A percentile compares a stretch with the other conserved stretches of the same genome.
These are phyloP conservation scores for Martiniozyma asiatica DNA, from an alignment of 1,139 yeast species.

Conservation along the genomic window DNA sequence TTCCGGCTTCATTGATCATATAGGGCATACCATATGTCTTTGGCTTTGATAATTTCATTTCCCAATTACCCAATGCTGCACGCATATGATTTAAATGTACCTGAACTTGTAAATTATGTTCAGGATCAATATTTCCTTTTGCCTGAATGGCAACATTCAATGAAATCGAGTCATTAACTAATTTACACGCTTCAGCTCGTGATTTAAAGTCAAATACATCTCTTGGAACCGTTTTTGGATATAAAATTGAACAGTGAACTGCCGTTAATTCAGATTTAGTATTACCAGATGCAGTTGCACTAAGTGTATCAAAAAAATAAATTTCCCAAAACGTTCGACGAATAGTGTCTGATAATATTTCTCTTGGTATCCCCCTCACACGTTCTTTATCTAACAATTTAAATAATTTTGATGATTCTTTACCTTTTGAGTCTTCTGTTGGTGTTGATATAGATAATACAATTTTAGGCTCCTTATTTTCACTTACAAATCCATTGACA, in stretches of 20 bases:
- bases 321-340: constrained; percentile 38
- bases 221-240: constrained; percentile 26
- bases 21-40: constrained; percentile 30
- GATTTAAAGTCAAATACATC: constrained; percentile 33
- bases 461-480: constrained; percentile 8
- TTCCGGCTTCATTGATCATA: constrained; percentile 29
- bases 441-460: too few species aligned
- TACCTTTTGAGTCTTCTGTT: neutral
- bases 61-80: constrained; percentile 38
- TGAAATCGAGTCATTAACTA: constrained; percentile 36
- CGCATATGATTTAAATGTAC: constrained; percentile 27
- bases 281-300: constrained; percentile 42
- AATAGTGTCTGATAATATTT: constrained; percentile 24
- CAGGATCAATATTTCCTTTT: constrained; percentile 26
- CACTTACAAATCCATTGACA: constrained; percentile 21
- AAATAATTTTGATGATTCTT: neutral
- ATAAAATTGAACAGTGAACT: constrained; percentile 24
- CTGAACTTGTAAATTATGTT: too few species aligned
- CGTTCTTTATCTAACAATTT: constrained; percentile 20
- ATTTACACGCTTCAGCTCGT: constrained; percentile 33
- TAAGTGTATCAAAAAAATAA: constrained; percentile 35
- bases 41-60: constrained; percentile 33
- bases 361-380: constrained; percentile 18
- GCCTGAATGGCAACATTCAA: constrained; percentile 32
- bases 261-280: constrained; percentile 29